Evolutionary conservation across 495 filamentous ascomycete genomes (phyloP).

Genomic region (Penicillium subrubescens): DNA sequence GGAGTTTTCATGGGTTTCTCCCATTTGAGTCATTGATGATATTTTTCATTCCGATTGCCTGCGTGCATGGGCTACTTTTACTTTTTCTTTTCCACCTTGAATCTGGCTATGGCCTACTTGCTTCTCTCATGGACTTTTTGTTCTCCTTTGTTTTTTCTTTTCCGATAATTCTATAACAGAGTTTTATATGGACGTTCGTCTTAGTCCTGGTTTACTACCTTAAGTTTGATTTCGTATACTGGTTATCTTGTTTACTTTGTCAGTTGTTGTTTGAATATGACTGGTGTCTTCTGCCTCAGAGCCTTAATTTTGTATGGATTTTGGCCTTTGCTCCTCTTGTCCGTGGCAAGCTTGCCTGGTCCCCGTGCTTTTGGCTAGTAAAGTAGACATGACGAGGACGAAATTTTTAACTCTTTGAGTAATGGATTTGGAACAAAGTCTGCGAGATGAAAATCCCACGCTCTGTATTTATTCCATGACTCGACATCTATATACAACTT

Average conservation of each 20-base stretch:
- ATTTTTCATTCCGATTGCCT: not conserved
- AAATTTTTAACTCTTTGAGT: not conserved
- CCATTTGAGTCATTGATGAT: not conserved
- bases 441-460: too few species aligned
- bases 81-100: not conserved
- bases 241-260: not conserved
- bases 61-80: constrained; percentile 5
- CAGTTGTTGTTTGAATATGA: not conserved
- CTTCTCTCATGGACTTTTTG: not conserved
- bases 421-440: too few species aligned
- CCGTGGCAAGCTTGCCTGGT: not conserved
- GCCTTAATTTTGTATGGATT: not conserved
- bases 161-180: not conserved
- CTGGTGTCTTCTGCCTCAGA: not conserved
- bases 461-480: too few species aligned
- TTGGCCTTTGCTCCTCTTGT: not conserved
- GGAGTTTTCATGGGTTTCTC: constrained; percentile 11
- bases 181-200: not conserved
- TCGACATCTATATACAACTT: not conserved
- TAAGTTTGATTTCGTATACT: not conserved
- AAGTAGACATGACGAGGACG: not conserved
- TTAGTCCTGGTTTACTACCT: not conserved
- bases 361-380: not conserved
- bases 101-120: constrained; percentile 1
- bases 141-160: constrained; percentile 1